A percentile compares a stretch with the other conserved stretches of the same genome.
Evolutionary conservation across 345 rosid genomes (phyloP).

Genomic region (Mangifera indica): DNA sequence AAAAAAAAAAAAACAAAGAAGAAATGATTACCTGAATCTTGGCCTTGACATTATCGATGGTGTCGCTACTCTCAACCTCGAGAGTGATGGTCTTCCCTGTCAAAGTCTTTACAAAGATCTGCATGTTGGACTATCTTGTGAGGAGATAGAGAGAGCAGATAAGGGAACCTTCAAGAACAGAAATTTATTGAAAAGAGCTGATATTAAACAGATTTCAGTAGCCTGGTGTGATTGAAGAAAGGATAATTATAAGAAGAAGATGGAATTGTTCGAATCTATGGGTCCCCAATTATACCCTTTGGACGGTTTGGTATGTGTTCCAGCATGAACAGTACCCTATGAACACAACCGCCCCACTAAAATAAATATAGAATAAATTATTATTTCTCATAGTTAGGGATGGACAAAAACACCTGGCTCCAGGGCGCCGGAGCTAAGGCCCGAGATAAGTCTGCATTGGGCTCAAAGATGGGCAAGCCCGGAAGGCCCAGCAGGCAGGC

Average conservation of each 20-base stretch:
- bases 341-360: no score
- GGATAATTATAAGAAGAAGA: no score
- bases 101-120: slow-evolving; percentile 58
- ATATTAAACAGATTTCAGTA: no score
- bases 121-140: slow-evolving; percentile 25
- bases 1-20: neutral
- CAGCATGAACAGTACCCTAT: no score
- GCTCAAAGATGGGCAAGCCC: no score
- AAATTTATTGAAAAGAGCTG: neutral
- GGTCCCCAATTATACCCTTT: neutral
- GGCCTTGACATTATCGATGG: slow-evolving; percentile 56
- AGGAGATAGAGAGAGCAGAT: neutral
- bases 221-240: neutral
- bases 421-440: no score
- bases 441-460: no score
- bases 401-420: no score
- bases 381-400: no score
- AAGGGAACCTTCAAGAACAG: no score
- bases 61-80: slow-evolving; percentile 57
- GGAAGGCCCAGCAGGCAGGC: no score
- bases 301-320: neutral
- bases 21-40: slow-evolving; percentile 43
- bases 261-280: neutral
- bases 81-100: slow-evolving; percentile 59
- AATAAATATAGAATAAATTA: no score